These are phyloP conservation scores for Aphanoascus verrucosus DNA, from an alignment of 2,329 filamentous ascomycete species.

Conservation along the genomic window DNA sequence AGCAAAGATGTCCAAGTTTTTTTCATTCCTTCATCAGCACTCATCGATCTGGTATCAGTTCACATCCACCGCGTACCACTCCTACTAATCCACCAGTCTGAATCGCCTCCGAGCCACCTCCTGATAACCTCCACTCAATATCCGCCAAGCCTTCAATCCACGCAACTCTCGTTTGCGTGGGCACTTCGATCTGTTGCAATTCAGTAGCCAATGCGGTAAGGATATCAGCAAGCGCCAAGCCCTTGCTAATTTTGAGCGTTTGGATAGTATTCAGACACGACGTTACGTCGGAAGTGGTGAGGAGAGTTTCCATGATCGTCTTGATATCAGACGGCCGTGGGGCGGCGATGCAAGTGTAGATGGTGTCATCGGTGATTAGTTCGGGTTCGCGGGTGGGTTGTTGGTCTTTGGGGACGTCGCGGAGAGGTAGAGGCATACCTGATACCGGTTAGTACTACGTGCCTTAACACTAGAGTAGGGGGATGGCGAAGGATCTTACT, in stretches of 20 bases:
- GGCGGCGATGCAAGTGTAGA: constrained; percentile 95
- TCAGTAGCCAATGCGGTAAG: constrained; percentile 78
- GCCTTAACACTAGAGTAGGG: too few relatives aligned
- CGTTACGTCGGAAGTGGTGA: constrained; percentile 77
- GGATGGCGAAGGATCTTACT: too few relatives aligned
- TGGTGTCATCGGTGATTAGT: constrained; percentile 78
- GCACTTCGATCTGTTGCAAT: constrained; percentile 70
- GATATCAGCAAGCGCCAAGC: constrained; percentile 86
- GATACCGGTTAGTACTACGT: background rate
- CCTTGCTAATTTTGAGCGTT: constrained; percentile 71
- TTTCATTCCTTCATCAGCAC: constrained; percentile 11
- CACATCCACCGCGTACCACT: constrained; percentile 74
- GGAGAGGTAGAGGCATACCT: constrained; percentile 58
- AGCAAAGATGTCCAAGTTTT: background rate
- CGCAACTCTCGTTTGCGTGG: constrained; percentile 71
- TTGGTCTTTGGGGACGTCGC: constrained; percentile 48
- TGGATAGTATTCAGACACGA: constrained; percentile 82
- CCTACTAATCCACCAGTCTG: constrained; percentile 92
- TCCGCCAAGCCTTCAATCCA: constrained; percentile 89
- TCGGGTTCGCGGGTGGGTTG: constrained; percentile 56
- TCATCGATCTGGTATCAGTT: constrained; percentile 48
- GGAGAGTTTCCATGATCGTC: constrained; percentile 70
- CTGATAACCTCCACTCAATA: constrained; percentile 81
- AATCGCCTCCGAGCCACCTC: constrained; percentile 73
- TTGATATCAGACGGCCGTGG: constrained; percentile 82